phyloP scores from a whole-genome alignment of 1,284 basidiomycete genomes.

The Phellopilus nigrolimitatus region DNA sequence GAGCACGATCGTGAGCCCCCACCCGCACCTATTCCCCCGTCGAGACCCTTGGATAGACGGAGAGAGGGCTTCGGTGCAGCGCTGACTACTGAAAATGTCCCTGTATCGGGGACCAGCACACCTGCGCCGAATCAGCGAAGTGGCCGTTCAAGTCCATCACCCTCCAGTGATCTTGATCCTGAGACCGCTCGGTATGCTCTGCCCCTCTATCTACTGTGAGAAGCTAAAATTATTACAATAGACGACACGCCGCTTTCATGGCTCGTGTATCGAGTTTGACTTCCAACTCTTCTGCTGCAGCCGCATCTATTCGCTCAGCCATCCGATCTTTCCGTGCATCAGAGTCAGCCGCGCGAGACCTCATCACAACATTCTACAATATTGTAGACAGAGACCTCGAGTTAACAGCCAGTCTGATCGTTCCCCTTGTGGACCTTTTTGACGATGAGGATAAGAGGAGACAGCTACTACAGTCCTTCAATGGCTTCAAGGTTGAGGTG shows the following conservation, averaged over 20 bases:
- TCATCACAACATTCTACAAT: constrained; percentile 85
- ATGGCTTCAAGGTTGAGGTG: constrained; percentile 80
- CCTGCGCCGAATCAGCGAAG: constrained; percentile 27
- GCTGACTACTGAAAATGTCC: constrained; percentile 48
- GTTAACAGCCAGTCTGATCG: constrained; percentile 72
- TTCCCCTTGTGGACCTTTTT: constrained; percentile 75
- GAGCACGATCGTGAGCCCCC: constrained; percentile 44
- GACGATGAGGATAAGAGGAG: constrained; percentile 83
- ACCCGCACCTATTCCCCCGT: constrained; percentile 40
- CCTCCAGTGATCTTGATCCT: constrained; percentile 49
- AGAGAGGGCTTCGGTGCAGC: constrained; percentile 62
- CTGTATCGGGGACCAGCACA: constrained; percentile 21
- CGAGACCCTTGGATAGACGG: constrained; percentile 33
- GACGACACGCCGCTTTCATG: constrained; percentile 69
- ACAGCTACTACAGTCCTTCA: constrained; percentile 74
- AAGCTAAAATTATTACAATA: constrained; percentile 29
- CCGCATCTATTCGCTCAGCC: constrained; percentile 75
- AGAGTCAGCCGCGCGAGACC: constrained; percentile 78
- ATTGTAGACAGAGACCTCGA: constrained; percentile 79
- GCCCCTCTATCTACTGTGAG: background rate
- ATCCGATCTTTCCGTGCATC: constrained; percentile 75
- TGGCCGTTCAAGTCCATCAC: constrained; percentile 42
- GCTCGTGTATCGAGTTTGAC: constrained; percentile 64
- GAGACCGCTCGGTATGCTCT: constrained; percentile 47
- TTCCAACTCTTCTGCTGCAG: constrained; percentile 65